Percentiles rank a stretch among this genome's conserved stretches.
Conservation (phyloP, 768 basidiomycete species). For the Clitopilus hobsonii region DNA sequence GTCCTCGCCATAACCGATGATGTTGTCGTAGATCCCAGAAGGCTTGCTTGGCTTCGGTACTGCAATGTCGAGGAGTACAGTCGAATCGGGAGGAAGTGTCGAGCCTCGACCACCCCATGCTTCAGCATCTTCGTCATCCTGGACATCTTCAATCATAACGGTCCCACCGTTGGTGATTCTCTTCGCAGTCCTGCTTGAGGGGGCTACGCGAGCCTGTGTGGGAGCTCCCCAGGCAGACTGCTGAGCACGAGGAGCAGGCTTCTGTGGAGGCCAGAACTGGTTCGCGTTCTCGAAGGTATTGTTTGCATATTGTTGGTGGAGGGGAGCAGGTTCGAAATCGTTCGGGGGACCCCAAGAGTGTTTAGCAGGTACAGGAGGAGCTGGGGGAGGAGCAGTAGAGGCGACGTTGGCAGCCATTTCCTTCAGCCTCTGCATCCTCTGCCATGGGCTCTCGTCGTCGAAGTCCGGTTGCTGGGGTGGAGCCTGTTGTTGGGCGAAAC, state of each 20-base stretch:
- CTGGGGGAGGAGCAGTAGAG: neutral
- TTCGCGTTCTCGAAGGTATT: neutral
- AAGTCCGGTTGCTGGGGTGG: neutral
- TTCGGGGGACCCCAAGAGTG: neutral
- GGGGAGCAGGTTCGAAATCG: neutral
- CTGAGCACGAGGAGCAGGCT: neutral
- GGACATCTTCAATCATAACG: slow-evolving; percentile 40
- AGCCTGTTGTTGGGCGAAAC: neutral
- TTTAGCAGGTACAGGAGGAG: neutral
- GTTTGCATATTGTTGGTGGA: neutral
- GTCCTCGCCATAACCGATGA: slow-evolving; percentile 28
- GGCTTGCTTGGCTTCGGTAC: slow-evolving; percentile 40
- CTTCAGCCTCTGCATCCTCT: neutral
- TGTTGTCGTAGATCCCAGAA: slow-evolving; percentile 28
- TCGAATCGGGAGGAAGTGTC: slow-evolving; percentile 30
- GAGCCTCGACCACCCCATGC: slow-evolving; percentile 15
- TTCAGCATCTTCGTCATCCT: slow-evolving; percentile 35
- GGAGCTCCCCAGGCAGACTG: neutral
- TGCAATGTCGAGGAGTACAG: slow-evolving; percentile 28
- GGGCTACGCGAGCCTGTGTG: neutral
- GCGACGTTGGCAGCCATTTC: neutral
- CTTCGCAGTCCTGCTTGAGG: neutral
- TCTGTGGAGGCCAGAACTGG: neutral
- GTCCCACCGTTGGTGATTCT: slow-evolving; percentile 20
- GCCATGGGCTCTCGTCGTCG: neutral